Evolutionary conservation across 495 filamentous ascomycete genomes (phyloP).

Genomic region (Trichoderma orchidacearum): DNA sequence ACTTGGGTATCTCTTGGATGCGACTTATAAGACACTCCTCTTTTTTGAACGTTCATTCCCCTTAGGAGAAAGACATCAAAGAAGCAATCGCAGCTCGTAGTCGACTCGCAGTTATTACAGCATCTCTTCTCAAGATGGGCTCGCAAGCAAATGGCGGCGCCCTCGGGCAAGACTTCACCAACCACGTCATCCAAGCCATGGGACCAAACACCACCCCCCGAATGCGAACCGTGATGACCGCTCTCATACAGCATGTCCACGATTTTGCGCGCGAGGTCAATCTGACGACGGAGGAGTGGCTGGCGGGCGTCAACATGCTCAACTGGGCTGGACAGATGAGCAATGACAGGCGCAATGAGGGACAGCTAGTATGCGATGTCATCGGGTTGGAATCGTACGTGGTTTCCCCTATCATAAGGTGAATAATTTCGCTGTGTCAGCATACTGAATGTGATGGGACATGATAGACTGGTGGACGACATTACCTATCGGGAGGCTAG

Average conservation of each 20-base stretch:
- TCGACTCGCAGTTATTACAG: neutral
- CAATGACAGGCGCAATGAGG: constrained; percentile 57
- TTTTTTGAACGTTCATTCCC: neutral
- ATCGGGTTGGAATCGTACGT: constrained; percentile 50
- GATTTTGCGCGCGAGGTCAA: constrained; percentile 47
- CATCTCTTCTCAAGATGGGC: neutral
- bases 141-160: neutral
- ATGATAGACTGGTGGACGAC: constrained; percentile 46
- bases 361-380: constrained; percentile 57
- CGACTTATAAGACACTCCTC: neutral
- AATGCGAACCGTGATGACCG: constrained; percentile 35
- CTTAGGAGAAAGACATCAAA: neutral
- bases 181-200: constrained; percentile 55
- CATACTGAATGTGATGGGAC: too few relatives aligned
- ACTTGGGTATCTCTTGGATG: neutral
- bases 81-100: neutral
- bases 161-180: constrained; percentile 43
- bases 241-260: constrained; percentile 41
- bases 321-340: constrained; percentile 66
- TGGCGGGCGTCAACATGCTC: constrained; percentile 35
- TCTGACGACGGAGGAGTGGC: constrained; percentile 41
- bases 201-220: constrained; percentile 52
- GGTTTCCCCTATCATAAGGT: too few relatives aligned
- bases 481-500: constrained; percentile 52
- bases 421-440: too few relatives aligned